phyloP scores from a whole-genome alignment of 345 rosid genomes.

The Populus euphratica region DNA sequence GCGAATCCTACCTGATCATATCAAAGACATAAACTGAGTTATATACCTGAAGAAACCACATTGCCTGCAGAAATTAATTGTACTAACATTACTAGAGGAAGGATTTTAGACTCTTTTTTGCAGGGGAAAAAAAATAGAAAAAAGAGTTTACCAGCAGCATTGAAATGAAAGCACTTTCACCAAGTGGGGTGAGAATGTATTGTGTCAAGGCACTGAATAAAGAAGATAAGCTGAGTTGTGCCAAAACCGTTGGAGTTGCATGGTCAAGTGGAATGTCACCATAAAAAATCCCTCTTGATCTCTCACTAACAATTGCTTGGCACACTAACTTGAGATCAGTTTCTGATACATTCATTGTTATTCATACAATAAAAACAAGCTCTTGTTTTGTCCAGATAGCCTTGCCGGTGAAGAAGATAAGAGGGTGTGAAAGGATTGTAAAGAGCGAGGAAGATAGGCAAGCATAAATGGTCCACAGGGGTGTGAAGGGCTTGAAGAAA shows the following conservation, averaged over 20 bases:
- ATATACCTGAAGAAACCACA: background rate
- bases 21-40: background rate
- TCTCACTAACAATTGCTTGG: background rate
- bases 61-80: background rate
- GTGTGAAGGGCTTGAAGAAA: background rate
- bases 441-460: background rate
- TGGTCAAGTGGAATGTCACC: slow-evolving; percentile 4
- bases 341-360: background rate
- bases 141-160: slow-evolving; percentile 17
- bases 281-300: slow-evolving; percentile 5
- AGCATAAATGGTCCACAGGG: background rate
- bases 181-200: slow-evolving; percentile 22
- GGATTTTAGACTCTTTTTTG: background rate
- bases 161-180: slow-evolving; percentile 24
- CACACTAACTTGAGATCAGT: background rate
- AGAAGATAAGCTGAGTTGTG: slow-evolving; percentile 12
- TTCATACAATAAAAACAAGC: too few species aligned
- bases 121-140: background rate
- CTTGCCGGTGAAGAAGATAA: background rate
- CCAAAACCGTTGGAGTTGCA: background rate
- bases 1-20: slow-evolving; percentile 20
- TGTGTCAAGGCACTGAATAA: slow-evolving; percentile 6
- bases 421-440: background rate
- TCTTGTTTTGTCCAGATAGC: background rate
- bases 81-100: background rate